These are phyloP conservation scores for Cystobasidium sp. DNA, from an alignment of 1,284 basidiomycete genomes.

Conservation along the genomic window DNA sequence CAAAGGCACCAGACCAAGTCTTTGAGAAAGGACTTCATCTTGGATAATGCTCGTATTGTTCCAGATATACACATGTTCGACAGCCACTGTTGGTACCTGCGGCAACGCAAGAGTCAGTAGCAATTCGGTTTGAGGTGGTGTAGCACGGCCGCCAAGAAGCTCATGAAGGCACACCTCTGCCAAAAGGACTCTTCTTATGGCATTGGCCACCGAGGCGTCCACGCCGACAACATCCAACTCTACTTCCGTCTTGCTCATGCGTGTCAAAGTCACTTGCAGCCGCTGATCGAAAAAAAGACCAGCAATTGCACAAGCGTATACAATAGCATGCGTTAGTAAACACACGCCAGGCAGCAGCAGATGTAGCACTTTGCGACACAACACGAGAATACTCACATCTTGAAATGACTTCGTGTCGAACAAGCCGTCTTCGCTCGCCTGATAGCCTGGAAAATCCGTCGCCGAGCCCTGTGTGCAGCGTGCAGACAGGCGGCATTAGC, in stretches of 20 bases:
- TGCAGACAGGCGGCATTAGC: too few species aligned
- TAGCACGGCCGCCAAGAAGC: background rate
- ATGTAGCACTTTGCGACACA: background rate
- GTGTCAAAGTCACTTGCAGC: slow-evolving; percentile 72
- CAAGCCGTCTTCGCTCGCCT: slow-evolving; percentile 77
- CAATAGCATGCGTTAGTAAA: too few species aligned
- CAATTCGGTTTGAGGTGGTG: background rate
- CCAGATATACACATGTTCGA: slow-evolving; percentile 91
- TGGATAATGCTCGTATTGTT: slow-evolving; percentile 95
- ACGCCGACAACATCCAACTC: slow-evolving; percentile 97
- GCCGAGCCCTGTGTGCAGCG: slow-evolving; percentile 69
- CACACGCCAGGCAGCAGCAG: too few species aligned
- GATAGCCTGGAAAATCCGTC: slow-evolving; percentile 84
- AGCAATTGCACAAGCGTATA: background rate
- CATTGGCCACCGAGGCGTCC: slow-evolving; percentile 95
- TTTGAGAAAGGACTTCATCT: slow-evolving; percentile 90
- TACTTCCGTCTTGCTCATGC: slow-evolving; percentile 77
- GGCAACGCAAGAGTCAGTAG: background rate
- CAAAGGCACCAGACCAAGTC: slow-evolving; percentile 87
- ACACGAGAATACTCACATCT: slow-evolving; percentile 63
- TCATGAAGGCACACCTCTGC: slow-evolving; percentile 72
- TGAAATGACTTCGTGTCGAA: slow-evolving; percentile 80
- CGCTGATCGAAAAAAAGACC: slow-evolving; percentile 61
- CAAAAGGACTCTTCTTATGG: slow-evolving; percentile 86
- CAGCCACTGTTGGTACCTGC: slow-evolving; percentile 88